A percentile compares a stretch with the other conserved stretches of the same genome.
Evolutionary conservation across 495 filamentous ascomycete genomes (phyloP).

Genomic region (Penicillium roqueforti): DNA sequence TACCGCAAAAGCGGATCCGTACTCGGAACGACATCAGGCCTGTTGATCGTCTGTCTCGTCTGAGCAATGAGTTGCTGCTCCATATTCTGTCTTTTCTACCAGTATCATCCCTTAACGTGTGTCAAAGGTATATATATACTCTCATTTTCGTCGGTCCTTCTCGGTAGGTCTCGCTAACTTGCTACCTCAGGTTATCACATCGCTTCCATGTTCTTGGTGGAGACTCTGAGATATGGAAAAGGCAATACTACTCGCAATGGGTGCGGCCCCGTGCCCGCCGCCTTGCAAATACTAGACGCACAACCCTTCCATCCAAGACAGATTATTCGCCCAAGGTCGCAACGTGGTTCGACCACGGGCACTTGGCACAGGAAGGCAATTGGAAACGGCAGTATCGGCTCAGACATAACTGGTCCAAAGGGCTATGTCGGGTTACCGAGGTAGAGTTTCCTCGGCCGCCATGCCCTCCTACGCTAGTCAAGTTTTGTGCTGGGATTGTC

Average conservation of each 20-base stretch:
- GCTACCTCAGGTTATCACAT: conserved; percentile 58
- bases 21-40: conserved; percentile 21
- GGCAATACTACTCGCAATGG: conserved; percentile 82
- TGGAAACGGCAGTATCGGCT: conserved; percentile 93
- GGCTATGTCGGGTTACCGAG: conserved; percentile 75
- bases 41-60: conserved; percentile 49
- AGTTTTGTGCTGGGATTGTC: conserved; percentile 68
- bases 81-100: conserved; percentile 77
- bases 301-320: conserved; percentile 37
- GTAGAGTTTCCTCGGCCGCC: conserved; percentile 59
- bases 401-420: conserved; percentile 86
- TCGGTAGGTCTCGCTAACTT: background rate
- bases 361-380: conserved; percentile 53
- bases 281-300: conserved; percentile 62
- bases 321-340: conserved; percentile 68
- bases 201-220: conserved; percentile 69
- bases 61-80: conserved; percentile 86
- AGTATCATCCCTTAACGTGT: conserved; percentile 61
- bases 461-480: conserved; percentile 59
- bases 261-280: conserved; percentile 77
- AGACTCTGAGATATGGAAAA: conserved; percentile 91
- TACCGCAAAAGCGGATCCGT: conserved; percentile 32
- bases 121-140: conserved; percentile 53
- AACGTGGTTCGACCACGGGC: conserved; percentile 77
- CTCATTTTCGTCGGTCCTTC: background rate